Percentiles rank a stretch among this genome's conserved stretches.
These are phyloP conservation scores for Paecilomyces niveus DNA, from an alignment of 2,329 filamentous ascomycete species.

Conservation along the genomic window DNA sequence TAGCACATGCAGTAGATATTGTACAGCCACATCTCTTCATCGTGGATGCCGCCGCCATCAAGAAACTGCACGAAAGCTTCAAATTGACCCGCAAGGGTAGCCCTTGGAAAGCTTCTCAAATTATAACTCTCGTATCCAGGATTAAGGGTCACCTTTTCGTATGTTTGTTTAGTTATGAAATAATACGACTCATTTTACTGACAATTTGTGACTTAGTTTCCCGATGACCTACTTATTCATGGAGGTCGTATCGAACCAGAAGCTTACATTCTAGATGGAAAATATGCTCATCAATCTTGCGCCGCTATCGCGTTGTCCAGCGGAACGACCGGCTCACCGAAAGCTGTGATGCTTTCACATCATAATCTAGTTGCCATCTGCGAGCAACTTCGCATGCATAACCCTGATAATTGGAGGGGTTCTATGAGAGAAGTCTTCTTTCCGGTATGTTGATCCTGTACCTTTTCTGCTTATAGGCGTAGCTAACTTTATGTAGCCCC, in stretches of 20 bases:
- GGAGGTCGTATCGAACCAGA: slow-evolving; percentile 1
- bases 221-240: neutral
- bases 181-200: too few relatives aligned
- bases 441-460: neutral
- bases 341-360: slow-evolving; percentile 11
- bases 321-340: slow-evolving; percentile 8
- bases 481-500: neutral
- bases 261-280: slow-evolving; percentile 1
- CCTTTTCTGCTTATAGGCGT: neutral
- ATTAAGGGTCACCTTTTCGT: too few relatives aligned
- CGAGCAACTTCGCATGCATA: slow-evolving; percentile 6
- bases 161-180: too few relatives aligned
- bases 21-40: too few relatives aligned
- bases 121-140: too few relatives aligned
- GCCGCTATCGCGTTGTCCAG: slow-evolving; percentile 9
- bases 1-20: slow-evolving; percentile 6
- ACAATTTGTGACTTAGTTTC: neutral
- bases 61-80: too few relatives aligned
- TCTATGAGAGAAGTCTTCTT: slow-evolving; percentile 9
- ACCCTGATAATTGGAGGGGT: slow-evolving; percentile 8
- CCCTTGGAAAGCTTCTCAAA: too few relatives aligned
- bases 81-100: too few relatives aligned
- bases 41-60: too few relatives aligned
- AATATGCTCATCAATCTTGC: slow-evolving; percentile 5
- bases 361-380: slow-evolving; percentile 6